Evolutionary conservation across 1,284 basidiomycete genomes (phyloP).

Genomic region (Rhodotorula sp.): DNA sequence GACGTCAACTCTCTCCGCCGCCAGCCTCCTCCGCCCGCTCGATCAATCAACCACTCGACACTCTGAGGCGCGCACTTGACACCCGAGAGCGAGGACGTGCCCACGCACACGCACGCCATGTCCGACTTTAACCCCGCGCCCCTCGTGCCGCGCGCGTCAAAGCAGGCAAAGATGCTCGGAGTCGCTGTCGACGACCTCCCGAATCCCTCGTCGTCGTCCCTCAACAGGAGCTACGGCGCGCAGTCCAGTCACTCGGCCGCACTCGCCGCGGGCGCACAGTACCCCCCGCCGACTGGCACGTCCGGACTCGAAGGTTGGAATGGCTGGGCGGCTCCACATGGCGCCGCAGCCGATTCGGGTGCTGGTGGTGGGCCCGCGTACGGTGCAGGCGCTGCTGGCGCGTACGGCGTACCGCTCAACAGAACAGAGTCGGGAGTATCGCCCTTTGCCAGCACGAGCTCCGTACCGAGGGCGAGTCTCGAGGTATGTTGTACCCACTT

Average conservation of each 20-base stretch:
- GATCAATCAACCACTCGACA: neutral
- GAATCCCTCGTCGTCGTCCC: slow-evolving; percentile 1
- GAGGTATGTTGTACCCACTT: slow-evolving; percentile 13
- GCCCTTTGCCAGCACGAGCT: neutral
- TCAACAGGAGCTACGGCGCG: neutral
- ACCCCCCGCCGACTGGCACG: neutral
- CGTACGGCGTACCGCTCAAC: neutral
- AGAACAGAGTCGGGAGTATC: neutral
- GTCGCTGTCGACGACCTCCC: slow-evolving; percentile 19
- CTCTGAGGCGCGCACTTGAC: neutral
- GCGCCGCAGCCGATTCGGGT: neutral
- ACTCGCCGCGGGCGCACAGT: neutral
- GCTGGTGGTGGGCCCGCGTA: neutral
- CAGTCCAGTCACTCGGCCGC: neutral
- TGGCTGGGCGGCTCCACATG: slow-evolving; percentile 11
- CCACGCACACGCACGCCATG: neutral
- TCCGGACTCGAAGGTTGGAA: slow-evolving; percentile 6
- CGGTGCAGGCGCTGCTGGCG: too few species aligned
- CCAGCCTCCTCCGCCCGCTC: neutral
- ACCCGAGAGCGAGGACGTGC: neutral
- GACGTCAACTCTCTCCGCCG: neutral
- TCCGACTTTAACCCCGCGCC: slow-evolving; percentile 12
- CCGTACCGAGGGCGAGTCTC: neutral
- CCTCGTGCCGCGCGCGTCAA: slow-evolving; percentile 25
- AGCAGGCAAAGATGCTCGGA: slow-evolving; percentile 42